Evolutionary conservation across 371 early-diverging fungal genomes (phyloP), one percentile per base, ranked within the genome.

Genomic region (Smittium culicis): DNA sequence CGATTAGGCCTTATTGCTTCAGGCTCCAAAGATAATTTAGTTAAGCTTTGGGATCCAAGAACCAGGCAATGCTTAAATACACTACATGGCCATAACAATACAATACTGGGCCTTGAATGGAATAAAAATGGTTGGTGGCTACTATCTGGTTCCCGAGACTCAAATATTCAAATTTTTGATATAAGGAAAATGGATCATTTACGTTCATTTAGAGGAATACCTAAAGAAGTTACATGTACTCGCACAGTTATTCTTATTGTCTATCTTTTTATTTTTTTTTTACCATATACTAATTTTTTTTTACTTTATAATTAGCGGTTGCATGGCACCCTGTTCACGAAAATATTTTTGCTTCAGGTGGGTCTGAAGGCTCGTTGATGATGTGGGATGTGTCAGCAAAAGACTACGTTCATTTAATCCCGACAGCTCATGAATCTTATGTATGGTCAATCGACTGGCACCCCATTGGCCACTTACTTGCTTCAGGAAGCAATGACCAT

Each of bases 401-500:
- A 61, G 72, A 77, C 29, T 82, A 85, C 24, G 77, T 92, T 1
- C 90, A 85, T 0, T 82, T 81, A 17, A 83, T 96, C 72, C 91
- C 94, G 56, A 83, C 83, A 17, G 99, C 97, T 0, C 99, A 99
- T 72, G 94, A 93, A 29, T 88, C 88, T 33, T 88, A 92, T 60
- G 87, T 99, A n/a, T 99, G 99, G 95, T 87, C 96, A 2, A 77
- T 99, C 54, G 99, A 97, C 71, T 99, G 94, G 92, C 99, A 99
- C 79, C 99, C 99, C 5, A 79, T 94, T 25, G 99, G 99, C 0
- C 99, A 99, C 77, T 84, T 96, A 11, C 80, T 99, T 14, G 96
- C 93, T 0, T 89, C 94, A 0, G 99, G 99, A 27, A 93, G 94
- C 20, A 97, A 99, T 68, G 99, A 99, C 77, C 91, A 95, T 70